Base-by-base conservation (phyloP, 768 basidiomycete genomes). In the Podaxis carcinomalis region DNA sequence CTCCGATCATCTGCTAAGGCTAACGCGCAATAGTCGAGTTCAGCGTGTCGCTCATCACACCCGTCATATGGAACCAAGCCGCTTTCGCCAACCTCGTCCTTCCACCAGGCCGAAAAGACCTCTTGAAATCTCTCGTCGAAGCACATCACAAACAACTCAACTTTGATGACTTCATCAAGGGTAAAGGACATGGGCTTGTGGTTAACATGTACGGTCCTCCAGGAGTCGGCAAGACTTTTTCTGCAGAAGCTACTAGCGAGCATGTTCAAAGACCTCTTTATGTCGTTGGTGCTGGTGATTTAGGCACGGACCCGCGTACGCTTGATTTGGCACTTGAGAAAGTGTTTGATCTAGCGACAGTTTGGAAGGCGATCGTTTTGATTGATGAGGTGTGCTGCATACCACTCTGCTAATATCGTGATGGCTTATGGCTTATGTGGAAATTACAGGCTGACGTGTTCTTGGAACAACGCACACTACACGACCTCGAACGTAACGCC, bases 401-500 rank as follows among this genome's bases (percentile, higher is more conserved):
- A 9, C 13, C 5, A 36, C 25, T 44, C 42, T n/a, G 21, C 10
- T 36, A 44, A 44, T n/a, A 46, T 62, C 11, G 4, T 42, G 40
- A 42, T 73, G 55, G 53, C 14, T 32, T 19, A 42, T 73, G 55
- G 53, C 14, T 32, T 19, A 21, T 59, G 36, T 59, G 36, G 44
- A 40, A 2, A 19, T n/a, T 2, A 3, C 25, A 78, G 73, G 85
- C 86, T 4, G 87, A 90, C 70, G 86, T 90, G 3, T 90, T 88
- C 80, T 77, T 90, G 32, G 87, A 89, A 66, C 82, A 84, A 68
- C 82, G 87, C 5, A 84, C 84, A 3, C 73, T 87, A 40, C 83
- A 86, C 58, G 83, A 88, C 66, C 68, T 88, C 11, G 78, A 85
- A 66, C 78, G 87, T 10, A 90, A 89, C 64, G 87, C 87, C 0